phyloP scores from a whole-genome alignment of 2,329 filamentous ascomycete species.

The Colletotrichum theobromicola region DNA sequence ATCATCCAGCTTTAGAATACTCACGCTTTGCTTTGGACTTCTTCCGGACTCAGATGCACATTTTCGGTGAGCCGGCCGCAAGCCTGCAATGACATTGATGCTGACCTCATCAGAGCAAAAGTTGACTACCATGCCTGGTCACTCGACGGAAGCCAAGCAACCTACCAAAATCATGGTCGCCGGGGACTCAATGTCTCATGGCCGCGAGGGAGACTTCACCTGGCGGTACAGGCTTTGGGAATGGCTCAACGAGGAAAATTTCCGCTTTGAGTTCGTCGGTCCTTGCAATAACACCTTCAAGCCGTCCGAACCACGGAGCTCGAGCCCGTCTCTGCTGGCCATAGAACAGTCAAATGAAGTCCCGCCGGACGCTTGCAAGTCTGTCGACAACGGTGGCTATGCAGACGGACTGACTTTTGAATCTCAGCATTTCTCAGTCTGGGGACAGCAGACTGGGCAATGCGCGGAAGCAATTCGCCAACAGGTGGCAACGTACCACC shows the following conservation, averaged over 20 bases:
- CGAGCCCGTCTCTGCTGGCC: slow-evolving; percentile 19
- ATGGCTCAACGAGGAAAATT: slow-evolving; percentile 35
- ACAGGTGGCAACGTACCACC: slow-evolving; percentile 30
- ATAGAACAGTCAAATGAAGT: not conserved
- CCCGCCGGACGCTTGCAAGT: not conserved
- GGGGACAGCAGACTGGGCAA: slow-evolving; percentile 38
- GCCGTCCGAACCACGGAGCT: not conserved
- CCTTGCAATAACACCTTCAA: slow-evolving; percentile 39
- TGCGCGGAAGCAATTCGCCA: slow-evolving; percentile 29
- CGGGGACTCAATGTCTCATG: slow-evolving; percentile 44
- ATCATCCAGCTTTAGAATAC: not conserved
- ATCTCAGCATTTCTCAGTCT: slow-evolving; percentile 36
- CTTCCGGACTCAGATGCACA: not conserved
- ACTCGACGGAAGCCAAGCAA: not conserved
- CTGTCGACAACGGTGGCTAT: slow-evolving; percentile 32
- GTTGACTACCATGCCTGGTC: not conserved
- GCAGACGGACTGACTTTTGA: slow-evolving; percentile 32
- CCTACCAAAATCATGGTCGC: slow-evolving; percentile 34
- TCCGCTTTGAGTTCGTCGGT: slow-evolving; percentile 36
- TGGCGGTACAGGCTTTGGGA: slow-evolving; percentile 47
- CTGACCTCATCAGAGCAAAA: not conserved
- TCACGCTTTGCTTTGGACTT: not conserved
- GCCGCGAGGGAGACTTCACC: slow-evolving; percentile 44
- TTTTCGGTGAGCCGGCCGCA: not conserved
- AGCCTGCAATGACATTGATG: not conserved